Evolutionary conservation across 305 asterid genomes (phyloP).

Genomic region (Fraxinus sp.): DNA sequence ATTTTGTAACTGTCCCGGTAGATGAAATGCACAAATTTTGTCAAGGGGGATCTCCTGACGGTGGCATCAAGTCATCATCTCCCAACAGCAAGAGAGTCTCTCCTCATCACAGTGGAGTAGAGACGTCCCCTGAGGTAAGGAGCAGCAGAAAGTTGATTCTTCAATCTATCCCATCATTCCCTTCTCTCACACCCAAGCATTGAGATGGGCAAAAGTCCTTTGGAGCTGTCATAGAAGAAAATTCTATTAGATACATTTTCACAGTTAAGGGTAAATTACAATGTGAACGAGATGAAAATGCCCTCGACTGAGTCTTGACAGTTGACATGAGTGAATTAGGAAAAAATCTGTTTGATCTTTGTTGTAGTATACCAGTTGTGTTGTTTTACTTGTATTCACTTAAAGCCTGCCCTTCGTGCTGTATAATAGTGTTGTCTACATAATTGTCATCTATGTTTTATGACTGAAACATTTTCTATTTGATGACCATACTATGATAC

Average conservation of each 20-base stretch:
- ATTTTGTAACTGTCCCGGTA: slow-evolving; percentile 36
- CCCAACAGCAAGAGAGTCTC: slow-evolving; percentile 70
- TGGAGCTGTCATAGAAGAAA: not conserved
- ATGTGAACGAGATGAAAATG: not conserved
- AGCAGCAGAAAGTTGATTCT: slow-evolving; percentile 67
- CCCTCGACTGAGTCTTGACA: not conserved
- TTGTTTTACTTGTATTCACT: not conserved
- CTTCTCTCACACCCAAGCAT: slow-evolving; percentile 55
- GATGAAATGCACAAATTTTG: slow-evolving; percentile 56
- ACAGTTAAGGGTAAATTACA: slow-evolving; percentile 10
- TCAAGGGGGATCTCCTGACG: slow-evolving; percentile 39
- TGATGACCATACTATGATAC: not conserved
- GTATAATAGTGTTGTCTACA: not conserved
- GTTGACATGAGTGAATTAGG: not conserved
- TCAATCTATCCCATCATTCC: slow-evolving; percentile 62
- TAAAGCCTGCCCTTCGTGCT: not conserved
- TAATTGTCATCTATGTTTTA: not conserved
- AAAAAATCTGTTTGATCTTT: not conserved
- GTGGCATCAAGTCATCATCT: slow-evolving; percentile 52
- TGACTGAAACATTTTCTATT: not conserved
- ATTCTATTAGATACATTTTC: slow-evolving; percentile 2
- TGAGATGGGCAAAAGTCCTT: slow-evolving; percentile 26
- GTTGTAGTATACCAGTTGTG: not conserved
- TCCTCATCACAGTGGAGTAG: slow-evolving; percentile 42
- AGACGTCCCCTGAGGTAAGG: slow-evolving; percentile 39